Evolutionary conservation across 768 basidiomycete species (phyloP).

Genomic region (Pilatotrama ljubarskyi): DNA sequence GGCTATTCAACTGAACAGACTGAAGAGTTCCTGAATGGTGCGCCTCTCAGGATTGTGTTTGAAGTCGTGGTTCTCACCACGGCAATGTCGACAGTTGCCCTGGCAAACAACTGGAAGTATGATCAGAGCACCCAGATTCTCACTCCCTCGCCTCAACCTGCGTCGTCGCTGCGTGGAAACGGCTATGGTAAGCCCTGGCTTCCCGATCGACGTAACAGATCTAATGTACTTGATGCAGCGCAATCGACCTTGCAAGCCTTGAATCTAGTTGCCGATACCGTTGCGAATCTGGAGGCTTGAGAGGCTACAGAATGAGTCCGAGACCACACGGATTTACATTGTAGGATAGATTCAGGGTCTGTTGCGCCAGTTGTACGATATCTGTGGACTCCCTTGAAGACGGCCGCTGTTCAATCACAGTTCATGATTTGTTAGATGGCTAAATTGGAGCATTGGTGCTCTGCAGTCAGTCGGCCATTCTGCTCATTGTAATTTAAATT

Average conservation of each 20-base stretch:
- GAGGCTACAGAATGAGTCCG: not conserved
- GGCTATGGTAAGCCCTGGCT: constrained; percentile 1
- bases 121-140: constrained; percentile 48
- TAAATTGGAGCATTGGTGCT: too few species aligned
- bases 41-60: too few species aligned
- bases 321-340: too few species aligned
- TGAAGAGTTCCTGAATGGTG: constrained; percentile 37
- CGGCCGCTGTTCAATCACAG: too few species aligned
- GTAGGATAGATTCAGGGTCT: not conserved
- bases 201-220: not conserved
- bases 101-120: constrained; percentile 51
- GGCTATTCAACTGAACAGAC: constrained; percentile 41
- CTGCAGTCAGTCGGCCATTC: too few species aligned
- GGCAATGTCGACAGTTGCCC: constrained; percentile 36
- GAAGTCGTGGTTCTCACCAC: too few species aligned
- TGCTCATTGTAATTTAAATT: too few species aligned
- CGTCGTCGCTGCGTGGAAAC: not conserved
- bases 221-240: constrained; percentile 24
- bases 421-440: too few species aligned
- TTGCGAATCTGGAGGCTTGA: constrained; percentile 34
- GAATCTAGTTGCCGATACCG: constrained; percentile 52
- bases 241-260: constrained; percentile 52
- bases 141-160: constrained; percentile 34
- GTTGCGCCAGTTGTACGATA: not conserved
- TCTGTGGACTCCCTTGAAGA: too few species aligned